Evolutionary conservation across 2,329 filamentous ascomycete species (phyloP).

Genomic region (Leptographium wingfieldii): DNA sequence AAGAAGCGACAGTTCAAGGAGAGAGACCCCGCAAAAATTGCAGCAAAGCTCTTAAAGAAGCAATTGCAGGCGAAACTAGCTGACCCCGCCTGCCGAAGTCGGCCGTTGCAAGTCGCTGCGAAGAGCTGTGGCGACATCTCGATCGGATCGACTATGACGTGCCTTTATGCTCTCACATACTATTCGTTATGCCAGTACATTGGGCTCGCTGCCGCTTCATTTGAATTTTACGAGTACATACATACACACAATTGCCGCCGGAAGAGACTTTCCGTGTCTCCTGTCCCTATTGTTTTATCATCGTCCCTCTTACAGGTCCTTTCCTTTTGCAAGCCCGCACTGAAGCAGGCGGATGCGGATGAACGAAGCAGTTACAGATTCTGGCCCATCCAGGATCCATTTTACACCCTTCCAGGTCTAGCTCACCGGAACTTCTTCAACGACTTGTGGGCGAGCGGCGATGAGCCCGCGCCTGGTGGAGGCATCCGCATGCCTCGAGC

Average conservation of each 20-base stretch:
- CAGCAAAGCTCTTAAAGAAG: background rate
- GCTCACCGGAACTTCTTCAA: slow-evolving; percentile 31
- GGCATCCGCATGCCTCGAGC: slow-evolving; percentile 34
- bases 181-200: background rate
- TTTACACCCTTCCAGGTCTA: background rate
- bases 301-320: background rate
- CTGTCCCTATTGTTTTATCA: background rate
- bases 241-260: background rate
- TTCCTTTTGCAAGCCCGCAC: background rate
- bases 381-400: background rate
- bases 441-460: slow-evolving; percentile 32
- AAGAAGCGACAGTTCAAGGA: background rate
- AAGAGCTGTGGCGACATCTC: no score
- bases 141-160: no score
- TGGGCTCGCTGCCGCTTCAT: background rate
- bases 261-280: background rate
- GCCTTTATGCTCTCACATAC: background rate
- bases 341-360: background rate
- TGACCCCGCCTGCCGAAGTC: slow-evolving; percentile 11
- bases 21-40: background rate
- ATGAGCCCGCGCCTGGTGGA: slow-evolving; percentile 19
- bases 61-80: background rate
- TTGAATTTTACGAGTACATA: background rate
- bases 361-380: background rate
- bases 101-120: background rate